Evolutionary conservation across 495 filamentous ascomycete species (phyloP).

Genomic region (Staphylotrichum tortipilum): DNA sequence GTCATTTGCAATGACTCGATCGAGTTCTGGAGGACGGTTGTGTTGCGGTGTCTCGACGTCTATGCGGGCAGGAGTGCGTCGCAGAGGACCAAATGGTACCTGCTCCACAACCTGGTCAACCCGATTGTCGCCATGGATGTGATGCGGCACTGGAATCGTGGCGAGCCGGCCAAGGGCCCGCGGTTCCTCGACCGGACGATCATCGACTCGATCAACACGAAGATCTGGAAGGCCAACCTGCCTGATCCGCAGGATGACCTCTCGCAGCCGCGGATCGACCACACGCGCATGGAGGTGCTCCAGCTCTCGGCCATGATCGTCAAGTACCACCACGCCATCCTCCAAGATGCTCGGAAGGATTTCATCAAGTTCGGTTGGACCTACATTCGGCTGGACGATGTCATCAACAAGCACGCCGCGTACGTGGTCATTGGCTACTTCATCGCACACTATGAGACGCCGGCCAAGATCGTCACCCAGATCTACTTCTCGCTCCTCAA

Average conservation of each 20-base stretch:
- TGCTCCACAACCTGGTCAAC: conserved; percentile 86
- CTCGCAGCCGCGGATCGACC: conserved; percentile 79
- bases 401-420: conserved; percentile 97
- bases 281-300: conserved; percentile 90
- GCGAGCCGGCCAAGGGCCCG: conserved; percentile 47
- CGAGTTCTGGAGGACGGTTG: conserved; percentile 77
- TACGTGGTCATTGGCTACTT: conserved; percentile 97
- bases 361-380: conserved; percentile 99
- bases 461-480: conserved; percentile 88
- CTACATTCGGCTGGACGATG: conserved; percentile 92
- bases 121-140: conserved; percentile 97
- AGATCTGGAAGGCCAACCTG: conserved; percentile 86
- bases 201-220: conserved; percentile 84
- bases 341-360: conserved; percentile 89
- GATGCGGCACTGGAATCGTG: conserved; percentile 53
- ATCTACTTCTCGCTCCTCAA: conserved; percentile 85
- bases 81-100: conserved; percentile 86
- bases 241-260: conserved; percentile 78
- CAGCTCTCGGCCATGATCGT: conserved; percentile 90
- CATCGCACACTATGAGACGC: conserved; percentile 93
- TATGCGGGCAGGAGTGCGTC: conserved; percentile 69
- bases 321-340: conserved; percentile 77
- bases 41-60: conserved; percentile 79
- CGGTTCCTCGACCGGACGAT: conserved; percentile 80
- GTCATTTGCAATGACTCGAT: conserved; percentile 80